Evolutionary conservation across 2,329 filamentous ascomycete species (phyloP).

Genomic region (Xylaria polymorpha): DNA sequence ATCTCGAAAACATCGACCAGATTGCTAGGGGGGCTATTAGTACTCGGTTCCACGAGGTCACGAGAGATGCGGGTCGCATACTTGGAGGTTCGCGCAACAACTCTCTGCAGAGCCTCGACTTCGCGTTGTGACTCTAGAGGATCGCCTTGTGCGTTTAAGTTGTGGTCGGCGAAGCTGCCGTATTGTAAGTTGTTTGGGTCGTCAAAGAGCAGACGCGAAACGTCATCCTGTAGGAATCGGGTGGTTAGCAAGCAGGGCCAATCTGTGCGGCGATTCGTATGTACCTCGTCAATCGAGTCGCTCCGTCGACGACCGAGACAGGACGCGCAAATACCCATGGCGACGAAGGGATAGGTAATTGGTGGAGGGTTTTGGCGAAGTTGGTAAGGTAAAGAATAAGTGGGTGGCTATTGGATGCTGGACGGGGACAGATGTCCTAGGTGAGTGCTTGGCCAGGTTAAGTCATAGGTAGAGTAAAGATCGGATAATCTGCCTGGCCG

Average conservation of each 20-base stretch:
- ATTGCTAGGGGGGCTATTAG: slow-evolving; percentile 61
- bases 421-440: slow-evolving; percentile 44
- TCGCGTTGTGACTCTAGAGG: slow-evolving; percentile 72
- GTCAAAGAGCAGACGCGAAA: slow-evolving; percentile 69
- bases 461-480: slow-evolving; percentile 52
- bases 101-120: slow-evolving; percentile 71
- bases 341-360: slow-evolving; percentile 19
- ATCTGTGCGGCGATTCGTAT: slow-evolving; percentile 35
- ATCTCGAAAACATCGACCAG: slow-evolving; percentile 77
- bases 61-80: slow-evolving; percentile 52
- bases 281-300: slow-evolving; percentile 67
- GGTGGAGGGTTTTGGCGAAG: background rate
- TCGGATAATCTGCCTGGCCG: slow-evolving; percentile 51
- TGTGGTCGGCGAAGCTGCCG: slow-evolving; percentile 70
- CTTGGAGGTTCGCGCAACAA: slow-evolving; percentile 74
- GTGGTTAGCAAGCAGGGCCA: slow-evolving; percentile 27
- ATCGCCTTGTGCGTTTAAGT: slow-evolving; percentile 66
- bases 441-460: slow-evolving; percentile 35
- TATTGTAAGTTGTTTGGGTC: slow-evolving; percentile 70
- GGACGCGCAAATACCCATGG: slow-evolving; percentile 71
- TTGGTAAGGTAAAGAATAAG: slow-evolving; percentile 17
- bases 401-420: slow-evolving; percentile 6
- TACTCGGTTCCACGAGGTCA: too few species aligned
- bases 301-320: slow-evolving; percentile 66
- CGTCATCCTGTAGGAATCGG: slow-evolving; percentile 61